Conservation (phyloP, 2,329 filamentous ascomycete species). For the Teratosphaeriaceae sp. region DNA sequence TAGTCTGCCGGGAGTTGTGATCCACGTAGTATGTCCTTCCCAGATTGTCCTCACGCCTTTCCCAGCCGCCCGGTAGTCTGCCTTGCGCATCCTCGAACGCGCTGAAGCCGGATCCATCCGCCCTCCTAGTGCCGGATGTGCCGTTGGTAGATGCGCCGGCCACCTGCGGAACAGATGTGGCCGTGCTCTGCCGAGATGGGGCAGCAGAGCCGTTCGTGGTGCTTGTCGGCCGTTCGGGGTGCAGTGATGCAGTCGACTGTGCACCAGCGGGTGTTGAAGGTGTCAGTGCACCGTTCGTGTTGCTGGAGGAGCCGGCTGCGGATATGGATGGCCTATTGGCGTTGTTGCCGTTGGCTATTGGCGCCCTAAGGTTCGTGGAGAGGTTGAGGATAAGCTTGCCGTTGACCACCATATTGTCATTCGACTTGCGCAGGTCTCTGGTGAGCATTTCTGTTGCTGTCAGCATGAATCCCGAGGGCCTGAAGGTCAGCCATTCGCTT, state of each 20-base stretch:
- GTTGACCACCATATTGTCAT: conserved; percentile 94
- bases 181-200: conserved; percentile 19
- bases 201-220: conserved; percentile 17
- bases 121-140: conserved; percentile 27
- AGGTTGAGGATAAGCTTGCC: conserved; percentile 96
- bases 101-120: conserved; percentile 57
- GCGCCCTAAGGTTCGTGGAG: conserved; percentile 76
- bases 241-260: conserved; percentile 28
- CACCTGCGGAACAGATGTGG: conserved; percentile 17
- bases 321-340: conserved; percentile 36
- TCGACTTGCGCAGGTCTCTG: conserved; percentile 92
- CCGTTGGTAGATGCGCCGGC: conserved; percentile 23
- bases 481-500: background rate
- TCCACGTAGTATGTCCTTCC: conserved; percentile 97
- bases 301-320: conserved; percentile 31
- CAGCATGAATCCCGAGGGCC: conserved; percentile 8
- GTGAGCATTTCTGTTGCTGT: conserved; percentile 78
- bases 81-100: conserved; percentile 97
- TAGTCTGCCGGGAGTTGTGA: conserved; percentile 93
- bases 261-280: conserved; percentile 36
- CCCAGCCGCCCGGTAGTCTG: conserved; percentile 87
- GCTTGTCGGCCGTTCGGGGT: conserved; percentile 22
- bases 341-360: conserved; percentile 50
- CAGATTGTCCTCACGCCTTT: conserved; percentile 88
- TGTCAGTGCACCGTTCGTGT: conserved; percentile 31